Evolutionary conservation across 129 eudicot species (phyloP).

Genomic region (Heracleum sosnowskyi): DNA sequence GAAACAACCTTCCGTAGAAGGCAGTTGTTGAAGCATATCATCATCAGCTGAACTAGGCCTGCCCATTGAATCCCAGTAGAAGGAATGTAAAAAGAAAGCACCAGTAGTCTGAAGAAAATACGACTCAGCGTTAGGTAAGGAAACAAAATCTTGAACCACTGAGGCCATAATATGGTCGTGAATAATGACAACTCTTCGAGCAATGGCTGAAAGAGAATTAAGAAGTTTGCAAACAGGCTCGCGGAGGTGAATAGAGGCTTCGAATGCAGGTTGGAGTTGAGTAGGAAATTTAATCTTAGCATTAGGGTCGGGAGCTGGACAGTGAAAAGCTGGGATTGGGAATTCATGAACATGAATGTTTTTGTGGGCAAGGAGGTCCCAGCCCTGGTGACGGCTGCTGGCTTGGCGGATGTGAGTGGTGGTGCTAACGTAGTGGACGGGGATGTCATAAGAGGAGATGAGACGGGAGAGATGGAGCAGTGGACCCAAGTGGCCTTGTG

Average conservation of each 20-base stretch:
- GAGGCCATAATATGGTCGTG: neutral
- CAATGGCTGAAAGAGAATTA: neutral
- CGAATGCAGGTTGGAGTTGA: constrained; percentile 6
- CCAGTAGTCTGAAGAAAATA: neutral
- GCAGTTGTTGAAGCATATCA: neutral
- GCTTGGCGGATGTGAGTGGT: too few relatives aligned
- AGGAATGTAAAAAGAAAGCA: neutral
- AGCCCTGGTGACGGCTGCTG: neutral
- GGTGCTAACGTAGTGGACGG: too few relatives aligned
- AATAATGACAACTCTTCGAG: neutral
- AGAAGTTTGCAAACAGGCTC: neutral
- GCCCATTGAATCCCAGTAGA: neutral
- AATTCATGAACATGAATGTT: constrained; percentile 20
- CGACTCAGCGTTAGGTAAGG: neutral
- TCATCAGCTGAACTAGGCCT: neutral
- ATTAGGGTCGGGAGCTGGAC: constrained; percentile 9
- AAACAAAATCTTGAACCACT: neutral
- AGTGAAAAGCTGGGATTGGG: constrained; percentile 1
- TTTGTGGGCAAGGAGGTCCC: neutral
- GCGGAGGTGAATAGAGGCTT: neutral
- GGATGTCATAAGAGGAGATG: too few relatives aligned
- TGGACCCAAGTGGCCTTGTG: too few relatives aligned
- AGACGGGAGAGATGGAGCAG: too few relatives aligned
- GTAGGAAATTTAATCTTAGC: neutral
- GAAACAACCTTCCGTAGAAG: neutral